These are phyloP conservation scores for Carnegiea gigantea DNA, from an alignment of 179 eudicot species.

Conservation along the genomic window DNA sequence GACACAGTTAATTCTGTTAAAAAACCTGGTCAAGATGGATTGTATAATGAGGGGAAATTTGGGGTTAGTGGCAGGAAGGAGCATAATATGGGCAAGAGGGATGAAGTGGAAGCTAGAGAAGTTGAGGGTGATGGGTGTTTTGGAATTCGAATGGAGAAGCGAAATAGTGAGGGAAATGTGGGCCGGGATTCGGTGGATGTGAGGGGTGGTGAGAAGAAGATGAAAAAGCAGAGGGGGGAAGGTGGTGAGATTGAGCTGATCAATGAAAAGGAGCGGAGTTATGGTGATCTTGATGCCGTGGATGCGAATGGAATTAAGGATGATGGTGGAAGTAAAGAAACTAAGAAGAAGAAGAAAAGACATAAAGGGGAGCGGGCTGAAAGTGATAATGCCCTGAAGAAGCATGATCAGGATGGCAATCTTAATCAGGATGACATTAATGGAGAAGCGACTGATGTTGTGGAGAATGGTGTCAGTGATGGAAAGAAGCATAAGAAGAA, in stretches of 20 bases:
- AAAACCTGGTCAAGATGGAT: not conserved
- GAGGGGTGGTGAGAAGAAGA: not conserved
- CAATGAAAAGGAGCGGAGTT: conserved; percentile 12
- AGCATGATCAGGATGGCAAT: no score
- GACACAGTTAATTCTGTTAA: conserved; percentile 18
- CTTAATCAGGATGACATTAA: not conserved
- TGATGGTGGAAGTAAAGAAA: no score
- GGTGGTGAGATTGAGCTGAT: no score
- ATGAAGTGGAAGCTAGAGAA: conserved; percentile 12
- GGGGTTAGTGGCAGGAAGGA: not conserved
- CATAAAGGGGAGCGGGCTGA: conserved; percentile 14
- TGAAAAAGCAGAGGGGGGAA: conserved; percentile 12
- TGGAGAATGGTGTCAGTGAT: conserved; percentile 4
- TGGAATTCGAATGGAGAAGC: not conserved
- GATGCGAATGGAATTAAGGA: no score
- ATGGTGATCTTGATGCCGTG: not conserved
- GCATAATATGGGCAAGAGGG: conserved; percentile 6
- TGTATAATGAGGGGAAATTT: not conserved
- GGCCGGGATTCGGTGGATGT: not conserved
- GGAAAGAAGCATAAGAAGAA: conserved; percentile 28
- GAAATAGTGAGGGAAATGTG: not conserved
- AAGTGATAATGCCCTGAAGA: not conserved
- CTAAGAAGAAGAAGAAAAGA: conserved; percentile 15
- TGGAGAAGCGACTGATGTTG: not conserved
- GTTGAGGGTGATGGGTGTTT: not conserved